These are phyloP conservation scores for Dendrobium chrysotoxum DNA, from an alignment of 106 monocot genomes.

Conservation along the genomic window DNA sequence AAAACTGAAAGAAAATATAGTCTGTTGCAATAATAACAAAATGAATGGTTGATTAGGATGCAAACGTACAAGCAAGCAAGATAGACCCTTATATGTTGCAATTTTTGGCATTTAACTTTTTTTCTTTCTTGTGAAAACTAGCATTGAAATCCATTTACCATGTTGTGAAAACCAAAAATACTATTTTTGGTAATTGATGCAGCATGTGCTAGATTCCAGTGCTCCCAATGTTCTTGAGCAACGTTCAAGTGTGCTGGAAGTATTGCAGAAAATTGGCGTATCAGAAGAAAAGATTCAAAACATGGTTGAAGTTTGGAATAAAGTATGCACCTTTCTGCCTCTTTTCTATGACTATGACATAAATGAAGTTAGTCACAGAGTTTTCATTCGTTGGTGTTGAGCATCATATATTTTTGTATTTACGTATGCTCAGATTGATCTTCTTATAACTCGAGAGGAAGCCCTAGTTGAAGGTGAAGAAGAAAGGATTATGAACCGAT, in stretches of 20 bases:
- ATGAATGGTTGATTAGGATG: neutral
- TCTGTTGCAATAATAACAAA: neutral
- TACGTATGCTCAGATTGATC: slow-evolving; percentile 56
- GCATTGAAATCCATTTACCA: neutral
- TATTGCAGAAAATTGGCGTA: slow-evolving; percentile 83
- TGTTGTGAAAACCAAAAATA: neutral
- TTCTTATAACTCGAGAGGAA: slow-evolving; percentile 30
- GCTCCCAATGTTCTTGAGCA: slow-evolving; percentile 75
- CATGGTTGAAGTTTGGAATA: slow-evolving; percentile 99
- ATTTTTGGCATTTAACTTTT: too few species aligned
- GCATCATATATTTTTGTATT: too few species aligned
- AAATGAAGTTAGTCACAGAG: neutral
- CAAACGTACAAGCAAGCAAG: too few species aligned
- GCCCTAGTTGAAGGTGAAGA: slow-evolving; percentile 19
- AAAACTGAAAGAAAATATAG: neutral
- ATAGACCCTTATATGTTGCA: too few species aligned
- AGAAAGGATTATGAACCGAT: slow-evolving; percentile 2
- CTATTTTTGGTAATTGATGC: slow-evolving; percentile 11
- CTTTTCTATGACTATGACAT: neutral
- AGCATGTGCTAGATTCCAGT: slow-evolving; percentile 95
- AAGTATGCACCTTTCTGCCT: slow-evolving; percentile 31
- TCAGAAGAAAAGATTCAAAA: slow-evolving; percentile 74
- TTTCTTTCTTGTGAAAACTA: too few species aligned
- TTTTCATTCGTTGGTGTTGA: neutral
- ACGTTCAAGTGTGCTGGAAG: slow-evolving; percentile 70